Conservation (phyloP, 2,329 filamentous ascomycete species). For the Aspergillus piperis region DNA sequence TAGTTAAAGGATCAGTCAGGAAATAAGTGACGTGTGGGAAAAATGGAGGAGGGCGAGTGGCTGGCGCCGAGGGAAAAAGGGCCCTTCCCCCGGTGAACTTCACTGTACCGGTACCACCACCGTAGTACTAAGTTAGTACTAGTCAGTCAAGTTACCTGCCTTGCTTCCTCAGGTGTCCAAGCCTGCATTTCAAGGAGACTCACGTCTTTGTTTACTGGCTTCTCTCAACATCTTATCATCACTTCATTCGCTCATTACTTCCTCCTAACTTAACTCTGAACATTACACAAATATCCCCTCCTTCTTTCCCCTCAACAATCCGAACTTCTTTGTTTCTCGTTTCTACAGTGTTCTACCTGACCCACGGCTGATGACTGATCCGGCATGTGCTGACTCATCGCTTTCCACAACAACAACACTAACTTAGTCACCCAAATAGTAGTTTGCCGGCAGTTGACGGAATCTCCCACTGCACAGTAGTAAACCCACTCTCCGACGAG, state of each 20-base stretch:
- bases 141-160: too few relatives aligned
- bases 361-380: slow-evolving; percentile 8
- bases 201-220: too few relatives aligned
- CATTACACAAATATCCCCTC: background rate
- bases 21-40: slow-evolving; percentile 10
- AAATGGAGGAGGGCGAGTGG: background rate
- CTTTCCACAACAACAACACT: background rate
- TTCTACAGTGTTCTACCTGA: background rate
- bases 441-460: background rate
- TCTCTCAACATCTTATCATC: too few relatives aligned
- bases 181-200: too few relatives aligned
- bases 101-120: too few relatives aligned
- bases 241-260: background rate
- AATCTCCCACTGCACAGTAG: too few relatives aligned
- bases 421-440: too few relatives aligned
- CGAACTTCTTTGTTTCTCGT: background rate
- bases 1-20: slow-evolving; percentile 24
- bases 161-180: too few relatives aligned
- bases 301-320: background rate
- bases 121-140: too few relatives aligned
- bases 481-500: too few relatives aligned
- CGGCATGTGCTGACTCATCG: slow-evolving; percentile 10
- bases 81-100: too few relatives aligned
- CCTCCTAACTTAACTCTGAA: background rate
- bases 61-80: background rate